A percentile compares a stretch with the other conserved stretches of the same genome.
phyloP scores from a whole-genome alignment of 176 grass and related monocot species.

The Urochloa ruziziensis region DNA sequence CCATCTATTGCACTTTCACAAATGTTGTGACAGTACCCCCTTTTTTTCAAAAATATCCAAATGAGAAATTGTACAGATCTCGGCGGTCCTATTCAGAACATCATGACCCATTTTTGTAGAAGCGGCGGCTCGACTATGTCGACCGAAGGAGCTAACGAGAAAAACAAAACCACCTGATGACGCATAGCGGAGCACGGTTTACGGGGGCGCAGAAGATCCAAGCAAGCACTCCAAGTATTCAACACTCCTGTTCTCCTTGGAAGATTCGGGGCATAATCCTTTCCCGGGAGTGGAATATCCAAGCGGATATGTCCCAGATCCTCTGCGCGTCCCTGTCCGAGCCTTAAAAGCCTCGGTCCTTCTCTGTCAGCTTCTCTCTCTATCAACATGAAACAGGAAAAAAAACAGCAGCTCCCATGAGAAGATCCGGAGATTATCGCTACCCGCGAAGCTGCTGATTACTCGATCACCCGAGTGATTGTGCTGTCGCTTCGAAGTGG shows the following conservation, averaged over 20 bases:
- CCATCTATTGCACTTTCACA: neutral
- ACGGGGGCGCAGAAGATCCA: neutral
- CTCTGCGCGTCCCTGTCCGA: constrained; percentile 41
- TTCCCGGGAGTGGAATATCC: constrained; percentile 37
- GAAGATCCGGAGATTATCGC: neutral
- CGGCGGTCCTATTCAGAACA: neutral
- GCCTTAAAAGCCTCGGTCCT: neutral
- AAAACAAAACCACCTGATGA: neutral
- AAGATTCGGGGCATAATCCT: constrained; percentile 53
- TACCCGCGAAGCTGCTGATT: neutral
- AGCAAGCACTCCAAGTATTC: neutral
- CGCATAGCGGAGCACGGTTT: neutral
- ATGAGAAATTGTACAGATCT: too few relatives aligned
- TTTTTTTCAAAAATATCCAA: neutral
- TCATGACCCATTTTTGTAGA: neutral
- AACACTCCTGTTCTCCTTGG: constrained; percentile 13
- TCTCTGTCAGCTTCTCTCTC: neutral
- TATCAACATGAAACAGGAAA: neutral
- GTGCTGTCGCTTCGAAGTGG: neutral
- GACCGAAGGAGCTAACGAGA: too few relatives aligned
- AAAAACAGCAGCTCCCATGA: neutral
- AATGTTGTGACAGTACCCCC: too few relatives aligned
- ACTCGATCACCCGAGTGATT: neutral
- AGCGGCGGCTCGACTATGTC: neutral
- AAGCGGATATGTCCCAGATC: constrained; percentile 37